These are phyloP conservation scores for Aspergillus clavatus DNA, from an alignment of 2,329 filamentous ascomycete species.

Conservation along the genomic window DNA sequence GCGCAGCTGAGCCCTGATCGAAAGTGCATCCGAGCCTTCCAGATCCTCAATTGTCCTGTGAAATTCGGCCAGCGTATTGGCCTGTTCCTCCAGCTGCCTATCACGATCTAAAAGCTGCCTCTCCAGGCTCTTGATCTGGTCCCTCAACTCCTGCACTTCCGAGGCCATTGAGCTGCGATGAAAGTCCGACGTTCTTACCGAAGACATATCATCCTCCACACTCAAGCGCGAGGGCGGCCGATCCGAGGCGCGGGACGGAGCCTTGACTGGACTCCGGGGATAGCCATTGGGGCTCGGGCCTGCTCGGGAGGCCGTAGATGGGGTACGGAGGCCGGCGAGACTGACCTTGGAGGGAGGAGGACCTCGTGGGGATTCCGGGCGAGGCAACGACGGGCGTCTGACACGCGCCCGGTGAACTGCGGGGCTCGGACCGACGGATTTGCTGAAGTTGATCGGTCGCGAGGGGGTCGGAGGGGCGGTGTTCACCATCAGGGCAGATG, in stretches of 20 bases:
- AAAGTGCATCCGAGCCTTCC: constrained; percentile 68
- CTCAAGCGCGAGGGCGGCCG: constrained; percentile 38
- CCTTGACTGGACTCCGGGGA: constrained; percentile 36
- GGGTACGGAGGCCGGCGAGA: constrained; percentile 50
- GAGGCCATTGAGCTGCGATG: constrained; percentile 21
- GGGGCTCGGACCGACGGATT: constrained; percentile 71
- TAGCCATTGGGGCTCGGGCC: constrained; percentile 41
- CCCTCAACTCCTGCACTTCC: constrained; percentile 48
- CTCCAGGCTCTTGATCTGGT: constrained; percentile 69
- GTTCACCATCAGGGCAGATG: constrained; percentile 27
- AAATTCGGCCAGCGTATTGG: constrained; percentile 78
- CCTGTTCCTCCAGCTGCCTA: constrained; percentile 82
- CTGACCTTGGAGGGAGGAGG: constrained; percentile 54
- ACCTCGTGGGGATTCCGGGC: constrained; percentile 76
- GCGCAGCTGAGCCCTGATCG: constrained; percentile 74
- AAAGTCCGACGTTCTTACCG: constrained; percentile 29
- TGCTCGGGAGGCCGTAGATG: constrained; percentile 46
- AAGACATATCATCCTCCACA: constrained; percentile 33
- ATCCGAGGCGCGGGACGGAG: constrained; percentile 35
- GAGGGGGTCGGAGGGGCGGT: constrained; percentile 65
- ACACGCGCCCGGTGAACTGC: constrained; percentile 65
- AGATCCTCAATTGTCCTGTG: constrained; percentile 81
- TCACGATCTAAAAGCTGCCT: constrained; percentile 77
- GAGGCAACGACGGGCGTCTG: constrained; percentile 69
- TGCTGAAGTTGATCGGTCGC: constrained; percentile 75